phyloP scores from a whole-genome alignment of 78 protist species.

The Chrysochromulina parva region DNA sequence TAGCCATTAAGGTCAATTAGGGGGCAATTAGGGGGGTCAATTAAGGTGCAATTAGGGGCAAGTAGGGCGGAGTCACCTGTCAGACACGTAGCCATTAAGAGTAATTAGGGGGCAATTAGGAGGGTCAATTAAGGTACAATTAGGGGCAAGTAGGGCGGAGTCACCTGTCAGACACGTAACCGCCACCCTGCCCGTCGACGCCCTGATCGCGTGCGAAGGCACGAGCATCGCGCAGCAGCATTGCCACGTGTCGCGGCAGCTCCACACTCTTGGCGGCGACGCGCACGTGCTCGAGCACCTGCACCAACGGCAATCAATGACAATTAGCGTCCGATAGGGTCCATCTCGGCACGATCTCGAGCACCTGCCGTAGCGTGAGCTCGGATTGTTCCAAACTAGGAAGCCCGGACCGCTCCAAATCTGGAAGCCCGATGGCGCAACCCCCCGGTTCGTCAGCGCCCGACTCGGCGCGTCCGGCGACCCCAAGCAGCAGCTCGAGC shows the following conservation, averaged over 20 bases:
- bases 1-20: no score
- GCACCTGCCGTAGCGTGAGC: no score
- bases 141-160: no score
- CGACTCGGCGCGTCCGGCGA: background rate
- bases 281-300: background rate
- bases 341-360: no score
- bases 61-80: background rate
- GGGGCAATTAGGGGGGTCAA: no score
- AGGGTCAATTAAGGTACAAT: no score
- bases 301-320: background rate
- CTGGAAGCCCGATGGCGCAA: background rate
- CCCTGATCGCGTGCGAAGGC: background rate
- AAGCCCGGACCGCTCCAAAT: no score
- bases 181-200: background rate
- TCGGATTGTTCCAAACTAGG: no score
- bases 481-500: background rate
- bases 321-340: no score
- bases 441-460: background rate
- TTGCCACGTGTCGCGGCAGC: background rate
- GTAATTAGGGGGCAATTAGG: no score
- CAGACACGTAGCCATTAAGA: background rate
- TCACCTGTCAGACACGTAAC: constrained; percentile 3
- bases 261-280: background rate
- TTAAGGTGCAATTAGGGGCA: no score
- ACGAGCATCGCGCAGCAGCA: constrained; percentile 13